phyloP scores from a whole-genome alignment of 352 stramenopile species.

The Globisporangium alternatum region DNA sequence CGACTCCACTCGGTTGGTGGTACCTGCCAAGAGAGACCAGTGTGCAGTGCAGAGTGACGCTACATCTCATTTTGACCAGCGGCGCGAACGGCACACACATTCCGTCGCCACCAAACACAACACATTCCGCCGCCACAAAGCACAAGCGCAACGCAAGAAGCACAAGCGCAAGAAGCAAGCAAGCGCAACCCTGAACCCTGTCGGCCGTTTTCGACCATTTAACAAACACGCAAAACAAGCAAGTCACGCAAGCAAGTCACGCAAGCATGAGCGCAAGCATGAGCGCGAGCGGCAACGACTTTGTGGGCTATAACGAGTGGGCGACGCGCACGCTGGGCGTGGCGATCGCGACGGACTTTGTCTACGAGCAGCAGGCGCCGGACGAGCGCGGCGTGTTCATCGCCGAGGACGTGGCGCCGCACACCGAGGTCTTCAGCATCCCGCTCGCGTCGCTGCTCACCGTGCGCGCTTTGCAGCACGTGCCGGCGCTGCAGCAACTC shows the following conservation, averaged over 20 bases:
- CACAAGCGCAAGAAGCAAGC: neutral
- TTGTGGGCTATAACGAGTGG: conserved; percentile 84
- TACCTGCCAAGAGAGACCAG: no score
- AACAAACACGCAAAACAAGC: conserved; percentile 8
- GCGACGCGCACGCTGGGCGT: conserved; percentile 48
- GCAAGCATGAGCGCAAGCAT: conserved; percentile 1
- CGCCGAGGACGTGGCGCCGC: conserved; percentile 72
- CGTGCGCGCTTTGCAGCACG: conserved; percentile 35
- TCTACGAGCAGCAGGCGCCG: conserved; percentile 64
- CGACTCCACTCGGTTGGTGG: no score
- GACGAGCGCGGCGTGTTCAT: conserved; percentile 77
- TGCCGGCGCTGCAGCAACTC: conserved; percentile 31
- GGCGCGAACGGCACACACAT: neutral
- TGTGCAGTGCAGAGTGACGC: no score
- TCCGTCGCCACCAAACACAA: neutral
- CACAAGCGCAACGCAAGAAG: neutral
- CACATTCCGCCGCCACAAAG: neutral
- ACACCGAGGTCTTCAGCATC: conserved; percentile 67
- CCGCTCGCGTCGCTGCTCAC: conserved; percentile 60
- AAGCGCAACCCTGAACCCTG: neutral
- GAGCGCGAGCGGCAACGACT: conserved; percentile 20
- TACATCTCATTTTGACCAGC: conserved; percentile 2
- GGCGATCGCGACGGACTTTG: conserved; percentile 69
- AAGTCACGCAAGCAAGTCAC: conserved; percentile 1
- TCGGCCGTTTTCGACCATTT: conserved; percentile 2